Conservation (phyloP, 768 basidiomycete genomes). For the Pisolithus albus region DNA sequence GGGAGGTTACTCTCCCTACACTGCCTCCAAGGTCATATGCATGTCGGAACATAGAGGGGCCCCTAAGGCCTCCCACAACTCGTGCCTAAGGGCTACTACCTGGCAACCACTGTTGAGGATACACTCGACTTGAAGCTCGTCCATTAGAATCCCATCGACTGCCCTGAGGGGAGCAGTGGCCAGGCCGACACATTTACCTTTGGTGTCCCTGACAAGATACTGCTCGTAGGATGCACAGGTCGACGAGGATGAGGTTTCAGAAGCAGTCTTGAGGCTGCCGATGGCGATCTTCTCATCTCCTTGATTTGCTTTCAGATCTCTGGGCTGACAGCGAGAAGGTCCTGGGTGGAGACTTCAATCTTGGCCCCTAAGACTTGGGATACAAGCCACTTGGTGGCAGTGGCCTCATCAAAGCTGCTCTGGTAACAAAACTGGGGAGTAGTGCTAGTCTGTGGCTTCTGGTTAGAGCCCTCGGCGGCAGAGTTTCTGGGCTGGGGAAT, state of each 20-base stretch:
- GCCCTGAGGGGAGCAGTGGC: not conserved
- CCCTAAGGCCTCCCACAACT: not conserved
- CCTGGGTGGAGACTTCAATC: no score
- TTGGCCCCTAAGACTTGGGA: no score
- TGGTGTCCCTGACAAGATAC: not conserved
- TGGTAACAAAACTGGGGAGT: no score
- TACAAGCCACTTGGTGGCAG: no score
- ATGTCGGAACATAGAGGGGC: not conserved
- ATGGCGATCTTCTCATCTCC: not conserved
- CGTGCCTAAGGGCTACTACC: not conserved
- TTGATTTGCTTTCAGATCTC: no score
- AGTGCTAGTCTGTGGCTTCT: no score
- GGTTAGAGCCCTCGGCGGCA: no score
- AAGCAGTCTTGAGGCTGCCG: not conserved
- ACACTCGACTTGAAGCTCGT: not conserved
- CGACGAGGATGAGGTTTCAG: not conserved
- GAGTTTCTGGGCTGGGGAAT: no score
- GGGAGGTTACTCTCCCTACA: no score
- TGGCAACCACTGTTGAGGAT: not conserved
- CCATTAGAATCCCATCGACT: not conserved
- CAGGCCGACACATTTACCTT: not conserved
- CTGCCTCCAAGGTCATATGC: not conserved
- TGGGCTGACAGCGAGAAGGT: no score
- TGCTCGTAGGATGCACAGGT: not conserved
- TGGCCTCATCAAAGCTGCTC: no score